phyloP scores from a whole-genome alignment of 768 basidiomycete genomes.

The Leccinum arenicola region DNA sequence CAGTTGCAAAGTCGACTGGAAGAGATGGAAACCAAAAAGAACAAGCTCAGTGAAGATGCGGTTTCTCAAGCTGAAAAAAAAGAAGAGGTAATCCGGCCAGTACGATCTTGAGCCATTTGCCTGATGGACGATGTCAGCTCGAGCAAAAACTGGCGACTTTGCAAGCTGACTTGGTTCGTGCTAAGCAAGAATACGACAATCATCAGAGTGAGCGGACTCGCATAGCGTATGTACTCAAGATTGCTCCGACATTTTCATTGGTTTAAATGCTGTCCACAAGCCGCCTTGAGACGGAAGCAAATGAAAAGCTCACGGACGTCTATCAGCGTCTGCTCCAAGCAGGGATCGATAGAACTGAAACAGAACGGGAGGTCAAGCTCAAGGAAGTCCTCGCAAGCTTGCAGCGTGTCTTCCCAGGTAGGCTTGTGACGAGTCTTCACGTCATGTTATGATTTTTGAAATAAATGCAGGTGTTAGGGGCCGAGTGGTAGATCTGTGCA shows the following conservation, averaged over 20 bases:
- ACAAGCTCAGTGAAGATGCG: constrained; percentile 55
- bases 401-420: constrained; percentile 88
- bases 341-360: constrained; percentile 83
- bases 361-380: constrained; percentile 76
- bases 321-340: constrained; percentile 87
- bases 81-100: constrained; percentile 44
- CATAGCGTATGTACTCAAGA: constrained; percentile 52
- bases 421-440: neutral
- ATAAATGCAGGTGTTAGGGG: constrained; percentile 74
- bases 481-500: constrained; percentile 90
- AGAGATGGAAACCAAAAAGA: constrained; percentile 56
- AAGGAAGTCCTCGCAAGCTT: constrained; percentile 84
- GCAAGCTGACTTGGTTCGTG: constrained; percentile 57
- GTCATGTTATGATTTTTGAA: neutral
- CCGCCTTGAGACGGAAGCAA: constrained; percentile 85
- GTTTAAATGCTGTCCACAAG: constrained; percentile 37
- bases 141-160: constrained; percentile 57
- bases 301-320: constrained; percentile 83
- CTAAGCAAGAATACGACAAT: constrained; percentile 79
- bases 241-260: neutral
- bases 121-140: constrained; percentile 34
- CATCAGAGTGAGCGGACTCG: constrained; percentile 79
- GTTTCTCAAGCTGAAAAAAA: constrained; percentile 47
- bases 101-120: neutral
- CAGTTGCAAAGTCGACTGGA: constrained; percentile 71